Conservation (phyloP, 2,329 filamentous ascomycete species). For the Talaromyces sp. region DNA sequence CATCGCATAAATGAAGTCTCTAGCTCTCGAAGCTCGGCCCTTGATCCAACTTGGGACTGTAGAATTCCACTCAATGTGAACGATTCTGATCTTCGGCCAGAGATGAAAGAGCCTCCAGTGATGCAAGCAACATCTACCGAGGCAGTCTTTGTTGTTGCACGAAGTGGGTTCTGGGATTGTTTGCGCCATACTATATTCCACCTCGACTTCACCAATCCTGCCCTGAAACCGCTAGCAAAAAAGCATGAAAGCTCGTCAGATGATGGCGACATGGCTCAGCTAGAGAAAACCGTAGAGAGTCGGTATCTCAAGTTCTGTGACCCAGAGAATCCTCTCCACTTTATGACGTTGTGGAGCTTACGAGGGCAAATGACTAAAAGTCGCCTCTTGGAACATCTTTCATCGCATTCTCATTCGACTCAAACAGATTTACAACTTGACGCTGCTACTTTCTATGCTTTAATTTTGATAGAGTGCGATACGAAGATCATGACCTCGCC, state of each 20-base stretch:
- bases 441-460: slow-evolving; percentile 22
- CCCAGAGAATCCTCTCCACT: slow-evolving; percentile 44
- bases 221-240: slow-evolving; percentile 27
- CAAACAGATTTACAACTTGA: slow-evolving; percentile 5
- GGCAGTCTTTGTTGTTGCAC: slow-evolving; percentile 43
- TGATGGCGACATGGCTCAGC: slow-evolving; percentile 27
- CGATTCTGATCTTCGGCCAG: slow-evolving; percentile 17
- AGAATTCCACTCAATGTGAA: slow-evolving; percentile 36
- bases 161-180: slow-evolving; percentile 42
- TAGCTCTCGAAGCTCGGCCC: slow-evolving; percentile 41
- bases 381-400: slow-evolving; percentile 51
- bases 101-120: slow-evolving; percentile 15
- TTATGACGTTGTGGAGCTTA: slow-evolving; percentile 47
- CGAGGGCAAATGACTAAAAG: slow-evolving; percentile 48
- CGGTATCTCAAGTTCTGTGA: slow-evolving; percentile 46
- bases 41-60: slow-evolving; percentile 47
- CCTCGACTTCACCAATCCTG: slow-evolving; percentile 47
- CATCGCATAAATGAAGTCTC: slow-evolving; percentile 65
- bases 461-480: slow-evolving; percentile 46
- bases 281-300: slow-evolving; percentile 46
- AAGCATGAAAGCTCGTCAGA: slow-evolving; percentile 21
- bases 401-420: slow-evolving; percentile 23
- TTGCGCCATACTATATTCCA: slow-evolving; percentile 40
- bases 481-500: slow-evolving; percentile 44
- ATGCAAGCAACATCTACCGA: slow-evolving; percentile 34